Evolutionary conservation across 108 stramenopile species (phyloP), one percentile per base, ranked within the genome.

Genomic region (Pseudonitzschia multistriata): DNA sequence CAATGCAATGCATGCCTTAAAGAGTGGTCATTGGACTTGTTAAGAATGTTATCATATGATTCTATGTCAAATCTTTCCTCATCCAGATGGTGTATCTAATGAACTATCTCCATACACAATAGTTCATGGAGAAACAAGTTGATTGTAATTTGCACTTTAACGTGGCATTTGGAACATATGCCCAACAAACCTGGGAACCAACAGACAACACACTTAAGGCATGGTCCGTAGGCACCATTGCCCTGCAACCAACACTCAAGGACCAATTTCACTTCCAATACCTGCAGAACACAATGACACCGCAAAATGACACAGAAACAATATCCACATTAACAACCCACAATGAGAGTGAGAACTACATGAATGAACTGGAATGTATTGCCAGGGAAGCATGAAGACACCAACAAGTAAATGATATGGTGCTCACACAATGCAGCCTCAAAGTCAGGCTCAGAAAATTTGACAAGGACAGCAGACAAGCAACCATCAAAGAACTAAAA

Each of bases 401-500:
- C 37, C 37, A 37, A 37, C 5, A 7, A 5, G 8, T 37, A 5
- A 37, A 37, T 8, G 37, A 37, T 37, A 7, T 5, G 37, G 8
- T 37, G 6, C 37, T 37, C 37, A 37, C 66, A 7, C 50, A 52
- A 31, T 69, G 56, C 35, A 57, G 68, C 24, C 24, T 69, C 17
- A 57, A 36, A 10, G 35, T 14, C 25, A 54, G 68, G 5, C 29
- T 85, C 6, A 79, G 74, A 55, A 59, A 59, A 42, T 79, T 81
- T 57, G 72, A 63, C 0, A 62, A 74, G 29, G 53, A 28, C 17
- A 81, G 72, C 39, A 63, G 61, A 45, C 55, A 67, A 11, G 80
- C 79, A 29, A 36, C 79, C 1, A 14, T 49, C 7, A 77, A 74
- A 27, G 85, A 87, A 55, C 56, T 87, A 24, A 49, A 37, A 37